These are phyloP conservation scores for Ustilago sp. DNA, from an alignment of 1,284 basidiomycete genomes.

Conservation along the genomic window DNA sequence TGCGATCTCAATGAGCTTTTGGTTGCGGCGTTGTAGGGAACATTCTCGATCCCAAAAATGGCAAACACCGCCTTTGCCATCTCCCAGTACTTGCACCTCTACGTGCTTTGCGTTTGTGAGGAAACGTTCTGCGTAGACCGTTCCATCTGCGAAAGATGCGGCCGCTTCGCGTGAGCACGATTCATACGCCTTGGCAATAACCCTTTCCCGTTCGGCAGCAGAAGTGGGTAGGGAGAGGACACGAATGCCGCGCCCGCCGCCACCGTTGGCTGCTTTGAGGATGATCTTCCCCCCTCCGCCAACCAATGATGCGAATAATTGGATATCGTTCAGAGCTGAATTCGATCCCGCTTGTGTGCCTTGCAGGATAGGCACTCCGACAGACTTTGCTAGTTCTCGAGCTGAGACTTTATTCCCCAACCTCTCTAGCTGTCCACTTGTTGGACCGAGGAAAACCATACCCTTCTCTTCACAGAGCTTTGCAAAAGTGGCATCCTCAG, in stretches of 20 bases:
- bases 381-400: constrained; percentile 17
- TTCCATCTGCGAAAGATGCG: constrained; percentile 35
- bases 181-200: constrained; percentile 22
- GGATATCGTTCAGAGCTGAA: constrained; percentile 20
- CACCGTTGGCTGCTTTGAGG: constrained; percentile 51
- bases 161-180: constrained; percentile 39
- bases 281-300: constrained; percentile 18
- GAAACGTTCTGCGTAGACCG: constrained; percentile 44
- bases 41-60: constrained; percentile 55
- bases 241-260: constrained; percentile 48
- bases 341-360: constrained; percentile 11
- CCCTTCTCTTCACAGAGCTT: constrained; percentile 17
- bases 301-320: constrained; percentile 18
- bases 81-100: constrained; percentile 53
- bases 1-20: constrained; percentile 54
- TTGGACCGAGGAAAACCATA: constrained; percentile 35
- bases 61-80: constrained; percentile 27
- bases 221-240: constrained; percentile 16
- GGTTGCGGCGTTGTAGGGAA: constrained; percentile 42
- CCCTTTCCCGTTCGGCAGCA: neutral
- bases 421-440: constrained; percentile 10
- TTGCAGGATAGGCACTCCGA: constrained; percentile 23
- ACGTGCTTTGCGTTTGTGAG: constrained; percentile 41
- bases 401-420: constrained; percentile 38
- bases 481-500: constrained; percentile 42